Percentiles rank a stretch among this genome's conserved stretches.
These are phyloP conservation scores for Toxicodendron radicans DNA, from an alignment of 345 rosid genomes.

Conservation along the genomic window DNA sequence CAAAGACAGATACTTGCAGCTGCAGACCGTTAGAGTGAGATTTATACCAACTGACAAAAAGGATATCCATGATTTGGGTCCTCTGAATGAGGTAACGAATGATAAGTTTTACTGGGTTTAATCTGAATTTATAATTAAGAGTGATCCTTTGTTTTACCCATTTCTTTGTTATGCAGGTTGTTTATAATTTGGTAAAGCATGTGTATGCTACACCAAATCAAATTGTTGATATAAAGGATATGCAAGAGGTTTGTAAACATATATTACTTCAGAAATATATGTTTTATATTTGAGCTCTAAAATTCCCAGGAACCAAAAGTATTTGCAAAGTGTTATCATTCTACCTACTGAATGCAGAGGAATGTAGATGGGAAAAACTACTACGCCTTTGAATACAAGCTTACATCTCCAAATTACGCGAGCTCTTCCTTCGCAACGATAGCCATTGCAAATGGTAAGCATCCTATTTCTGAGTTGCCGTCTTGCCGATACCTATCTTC, in stretches of 20 bases:
- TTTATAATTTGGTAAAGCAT: slow-evolving; percentile 54
- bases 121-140: background rate
- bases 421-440: slow-evolving; percentile 72
- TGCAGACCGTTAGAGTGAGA: slow-evolving; percentile 81
- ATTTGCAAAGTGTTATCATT: background rate
- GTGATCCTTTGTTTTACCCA: background rate
- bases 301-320: background rate
- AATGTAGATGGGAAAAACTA: slow-evolving; percentile 67
- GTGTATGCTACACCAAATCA: slow-evolving; percentile 77
- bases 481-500: background rate
- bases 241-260: slow-evolving; percentile 63
- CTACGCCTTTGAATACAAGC: slow-evolving; percentile 75
- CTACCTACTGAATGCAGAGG: slow-evolving; percentile 44
- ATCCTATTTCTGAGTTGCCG: background rate
- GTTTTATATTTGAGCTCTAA: background rate
- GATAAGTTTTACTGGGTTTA: background rate
- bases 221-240: slow-evolving; percentile 47
- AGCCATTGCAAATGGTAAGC: slow-evolving; percentile 67
- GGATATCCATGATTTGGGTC: slow-evolving; percentile 80
- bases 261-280: no score
- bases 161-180: slow-evolving; percentile 44
- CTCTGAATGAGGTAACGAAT: slow-evolving; percentile 66
- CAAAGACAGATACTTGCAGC: slow-evolving; percentile 67
- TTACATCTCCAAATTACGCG: slow-evolving; percentile 65
- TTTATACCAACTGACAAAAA: slow-evolving; percentile 78